A percentile compares a stretch with the other conserved stretches of the same genome.
Evolutionary conservation across 805 yeast species (phyloP).

Genomic region (Pichia deserticola): DNA sequence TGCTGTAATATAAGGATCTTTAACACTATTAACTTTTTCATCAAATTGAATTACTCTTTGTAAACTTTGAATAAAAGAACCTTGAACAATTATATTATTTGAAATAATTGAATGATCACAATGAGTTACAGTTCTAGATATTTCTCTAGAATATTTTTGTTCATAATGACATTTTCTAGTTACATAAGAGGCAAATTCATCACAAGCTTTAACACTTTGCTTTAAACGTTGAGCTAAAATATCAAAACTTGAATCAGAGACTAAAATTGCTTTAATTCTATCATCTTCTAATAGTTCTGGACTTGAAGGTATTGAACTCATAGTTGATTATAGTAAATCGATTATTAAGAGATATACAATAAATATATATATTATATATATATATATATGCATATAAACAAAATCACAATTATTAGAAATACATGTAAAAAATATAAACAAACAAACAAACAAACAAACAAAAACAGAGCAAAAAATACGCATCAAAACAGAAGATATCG

Average conservation of each 20-base stretch:
- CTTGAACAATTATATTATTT: constrained; percentile 33
- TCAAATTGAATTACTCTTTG: constrained; percentile 69
- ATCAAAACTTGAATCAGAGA: constrained; percentile 72
- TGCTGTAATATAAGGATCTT: constrained; percentile 69
- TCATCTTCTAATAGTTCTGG: constrained; percentile 39
- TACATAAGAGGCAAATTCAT: constrained; percentile 74
- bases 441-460: too few relatives aligned
- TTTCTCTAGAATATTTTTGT: constrained; percentile 67
- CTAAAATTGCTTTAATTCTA: constrained; percentile 43
- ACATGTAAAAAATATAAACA: too few relatives aligned
- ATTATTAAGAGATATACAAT: too few relatives aligned
- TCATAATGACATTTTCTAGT: constrained; percentile 73
- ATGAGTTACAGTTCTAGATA: constrained; percentile 61
- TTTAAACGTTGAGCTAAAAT: constrained; percentile 66
- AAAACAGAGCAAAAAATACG: too few relatives aligned
- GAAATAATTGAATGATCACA: constrained; percentile 23
- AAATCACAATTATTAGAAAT: too few relatives aligned
- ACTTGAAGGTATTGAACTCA: neutral
- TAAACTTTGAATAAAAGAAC: constrained; percentile 56
- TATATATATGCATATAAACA: too few relatives aligned
- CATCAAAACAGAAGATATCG: too few relatives aligned
- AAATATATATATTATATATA: too few relatives aligned
- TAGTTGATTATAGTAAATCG: too few relatives aligned
- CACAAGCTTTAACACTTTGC: constrained; percentile 73
- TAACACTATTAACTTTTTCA: constrained; percentile 62